phyloP scores from a whole-genome alignment of 345 rosid species.

The Melaleuca alternifolia region DNA sequence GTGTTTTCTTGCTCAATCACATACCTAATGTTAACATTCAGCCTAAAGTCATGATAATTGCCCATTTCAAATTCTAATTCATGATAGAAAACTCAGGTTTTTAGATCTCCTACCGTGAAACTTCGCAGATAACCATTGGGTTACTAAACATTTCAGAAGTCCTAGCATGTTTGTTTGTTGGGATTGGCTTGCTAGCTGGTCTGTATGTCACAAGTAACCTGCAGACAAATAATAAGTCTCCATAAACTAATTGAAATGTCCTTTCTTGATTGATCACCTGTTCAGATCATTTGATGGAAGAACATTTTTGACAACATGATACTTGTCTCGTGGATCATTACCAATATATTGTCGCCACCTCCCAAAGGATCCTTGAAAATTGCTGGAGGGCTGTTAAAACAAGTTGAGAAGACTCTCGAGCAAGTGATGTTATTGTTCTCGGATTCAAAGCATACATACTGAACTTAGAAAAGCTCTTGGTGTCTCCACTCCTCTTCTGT shows the following conservation, averaged over 20 bases:
- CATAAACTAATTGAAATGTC: too few species aligned
- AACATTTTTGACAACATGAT: conserved; percentile 10
- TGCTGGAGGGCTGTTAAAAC: too few species aligned
- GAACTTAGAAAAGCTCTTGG: conserved; percentile 33
- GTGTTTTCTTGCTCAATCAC: conserved; percentile 90
- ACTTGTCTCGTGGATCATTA: conserved; percentile 4
- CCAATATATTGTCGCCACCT: too few species aligned
- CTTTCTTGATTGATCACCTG: too few species aligned
- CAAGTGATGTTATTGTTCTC: conserved; percentile 59
- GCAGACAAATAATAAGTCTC: too few species aligned
- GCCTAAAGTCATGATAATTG: background rate
- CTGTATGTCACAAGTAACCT: too few species aligned
- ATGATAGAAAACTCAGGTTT: background rate
- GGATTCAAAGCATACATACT: conserved; percentile 55
- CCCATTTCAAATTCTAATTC: background rate
- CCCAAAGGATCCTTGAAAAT: too few species aligned
- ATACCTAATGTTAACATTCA: conserved; percentile 1
- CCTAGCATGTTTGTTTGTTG: conserved; percentile 50
- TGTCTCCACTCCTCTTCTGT: conserved; percentile 45
- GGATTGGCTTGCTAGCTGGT: too few species aligned
- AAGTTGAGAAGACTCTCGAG: conserved; percentile 11
- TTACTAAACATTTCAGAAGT: conserved; percentile 67
- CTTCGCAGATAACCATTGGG: conserved; percentile 47
- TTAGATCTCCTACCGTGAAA: conserved; percentile 47
- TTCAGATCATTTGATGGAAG: too few species aligned